phyloP scores from a whole-genome alignment of 148 eudicot species.

The Chenopodium suecicum region DNA sequence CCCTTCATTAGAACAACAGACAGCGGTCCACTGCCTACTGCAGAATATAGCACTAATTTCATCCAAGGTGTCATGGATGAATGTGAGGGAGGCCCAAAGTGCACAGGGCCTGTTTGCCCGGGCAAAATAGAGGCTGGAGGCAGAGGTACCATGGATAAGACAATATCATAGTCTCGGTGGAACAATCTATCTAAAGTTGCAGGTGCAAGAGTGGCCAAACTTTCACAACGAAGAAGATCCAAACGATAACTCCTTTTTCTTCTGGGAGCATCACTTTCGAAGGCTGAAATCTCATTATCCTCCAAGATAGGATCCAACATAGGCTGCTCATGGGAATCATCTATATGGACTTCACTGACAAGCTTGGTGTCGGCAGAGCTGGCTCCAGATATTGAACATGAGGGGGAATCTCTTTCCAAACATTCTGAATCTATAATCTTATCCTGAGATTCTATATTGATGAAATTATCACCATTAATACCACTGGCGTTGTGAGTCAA shows the following conservation, averaged over 20 bases:
- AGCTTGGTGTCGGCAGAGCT: slow-evolving; percentile 32
- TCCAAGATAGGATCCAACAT: slow-evolving; percentile 34
- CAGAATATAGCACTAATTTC: slow-evolving; percentile 86
- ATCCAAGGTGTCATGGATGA: slow-evolving; percentile 98
- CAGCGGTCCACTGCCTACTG: slow-evolving; percentile 74
- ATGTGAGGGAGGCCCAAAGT: slow-evolving; percentile 92
- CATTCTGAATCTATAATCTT: slow-evolving; percentile 18
- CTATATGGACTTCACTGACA: slow-evolving; percentile 25
- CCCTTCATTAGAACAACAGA: slow-evolving; percentile 97
- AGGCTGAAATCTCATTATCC: slow-evolving; percentile 40
- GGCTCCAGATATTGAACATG: slow-evolving; percentile 26
- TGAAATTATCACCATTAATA: slow-evolving; percentile 28
- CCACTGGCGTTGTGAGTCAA: slow-evolving; percentile 25
- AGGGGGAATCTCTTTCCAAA: slow-evolving; percentile 19
- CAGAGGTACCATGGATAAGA: slow-evolving; percentile 92
- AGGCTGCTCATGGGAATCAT: slow-evolving; percentile 29
- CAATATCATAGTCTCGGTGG: slow-evolving; percentile 84
- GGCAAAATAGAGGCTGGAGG: slow-evolving; percentile 92
- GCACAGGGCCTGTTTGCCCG: slow-evolving; percentile 86
- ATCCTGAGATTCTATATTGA: slow-evolving; percentile 21
- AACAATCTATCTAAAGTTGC: slow-evolving; percentile 82
- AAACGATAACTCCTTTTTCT: slow-evolving; percentile 67
- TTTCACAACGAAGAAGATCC: slow-evolving; percentile 95
- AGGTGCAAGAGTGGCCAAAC: slow-evolving; percentile 81
- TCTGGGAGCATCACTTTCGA: slow-evolving; percentile 39